These are phyloP conservation scores for Neofusicoccum ribis DNA, from an alignment of 2,329 filamentous ascomycete species.

Conservation along the genomic window DNA sequence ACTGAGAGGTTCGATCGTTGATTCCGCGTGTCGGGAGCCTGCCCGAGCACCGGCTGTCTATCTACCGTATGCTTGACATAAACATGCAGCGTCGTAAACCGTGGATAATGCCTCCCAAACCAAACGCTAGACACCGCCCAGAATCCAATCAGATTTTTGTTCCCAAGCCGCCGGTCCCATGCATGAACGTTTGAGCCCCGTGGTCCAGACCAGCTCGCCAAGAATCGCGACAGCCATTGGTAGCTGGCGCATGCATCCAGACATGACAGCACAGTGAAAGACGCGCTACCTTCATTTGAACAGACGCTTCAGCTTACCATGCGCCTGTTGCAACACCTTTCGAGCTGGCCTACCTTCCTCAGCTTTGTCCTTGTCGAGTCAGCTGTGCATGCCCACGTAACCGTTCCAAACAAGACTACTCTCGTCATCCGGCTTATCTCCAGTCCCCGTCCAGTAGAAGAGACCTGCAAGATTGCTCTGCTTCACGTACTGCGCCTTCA, in stretches of 20 bases:
- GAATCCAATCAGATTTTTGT: neutral
- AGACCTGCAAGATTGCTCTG: constrained; percentile 71
- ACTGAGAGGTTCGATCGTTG: neutral
- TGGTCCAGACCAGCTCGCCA: too few relatives aligned
- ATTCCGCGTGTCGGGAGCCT: neutral
- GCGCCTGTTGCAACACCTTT: too few relatives aligned
- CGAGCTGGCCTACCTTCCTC: too few relatives aligned
- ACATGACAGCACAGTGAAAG: too few relatives aligned
- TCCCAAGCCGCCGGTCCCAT: neutral
- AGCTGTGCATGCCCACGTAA: constrained; percentile 52
- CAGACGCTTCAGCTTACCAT: too few relatives aligned
- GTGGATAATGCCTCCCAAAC: neutral
- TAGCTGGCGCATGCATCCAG: too few relatives aligned
- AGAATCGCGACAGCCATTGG: too few relatives aligned
- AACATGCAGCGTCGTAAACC: neutral
- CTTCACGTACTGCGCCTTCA: constrained; percentile 73
- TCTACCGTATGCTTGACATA: constrained; percentile 1
- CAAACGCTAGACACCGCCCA: neutral
- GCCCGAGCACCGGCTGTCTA: neutral
- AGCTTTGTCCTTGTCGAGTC: neutral
- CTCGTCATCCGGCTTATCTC: constrained; percentile 56
- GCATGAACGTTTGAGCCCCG: neutral
- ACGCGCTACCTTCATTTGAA: too few relatives aligned
- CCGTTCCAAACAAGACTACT: constrained; percentile 63
- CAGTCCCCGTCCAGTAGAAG: constrained; percentile 80